Evolutionary conservation across 768 basidiomycete species (phyloP).

Genomic region (Leccinum variicolor): DNA sequence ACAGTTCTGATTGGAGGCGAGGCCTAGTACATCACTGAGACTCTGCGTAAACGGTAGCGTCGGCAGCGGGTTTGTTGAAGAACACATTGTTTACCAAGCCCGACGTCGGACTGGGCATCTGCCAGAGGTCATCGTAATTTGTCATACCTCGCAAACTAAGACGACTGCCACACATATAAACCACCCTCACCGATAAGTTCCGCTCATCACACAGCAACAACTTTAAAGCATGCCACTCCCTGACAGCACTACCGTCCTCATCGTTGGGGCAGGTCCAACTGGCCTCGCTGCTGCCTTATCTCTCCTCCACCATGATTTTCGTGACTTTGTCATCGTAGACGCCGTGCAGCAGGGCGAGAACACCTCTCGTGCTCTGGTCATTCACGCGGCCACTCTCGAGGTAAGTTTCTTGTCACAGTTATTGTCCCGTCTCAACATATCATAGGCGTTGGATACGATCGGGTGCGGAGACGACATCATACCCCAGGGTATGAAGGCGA

Average conservation of each 20-base stretch:
- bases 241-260: neutral
- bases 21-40: too few species aligned
- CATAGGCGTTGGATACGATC: slow-evolving; percentile 44
- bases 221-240: neutral
- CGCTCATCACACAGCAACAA: neutral
- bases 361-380: slow-evolving; percentile 44
- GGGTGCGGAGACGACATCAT: slow-evolving; percentile 40
- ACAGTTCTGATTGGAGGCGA: too few species aligned
- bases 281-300: neutral
- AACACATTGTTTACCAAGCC: too few species aligned
- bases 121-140: neutral
- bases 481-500: slow-evolving; percentile 34
- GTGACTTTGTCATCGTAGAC: neutral
- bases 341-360: slow-evolving; percentile 17
- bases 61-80: too few species aligned
- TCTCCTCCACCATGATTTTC: neutral
- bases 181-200: neutral
- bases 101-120: too few species aligned
- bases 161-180: neutral
- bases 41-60: too few species aligned
- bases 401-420: slow-evolving; percentile 18
- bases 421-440: neutral
- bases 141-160: neutral
- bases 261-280: neutral
- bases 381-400: slow-evolving; percentile 57